Percentiles rank a stretch among this genome's conserved stretches.
These are phyloP conservation scores for Dendrobium nobile DNA, from an alignment of 106 monocot species.

Conservation along the genomic window DNA sequence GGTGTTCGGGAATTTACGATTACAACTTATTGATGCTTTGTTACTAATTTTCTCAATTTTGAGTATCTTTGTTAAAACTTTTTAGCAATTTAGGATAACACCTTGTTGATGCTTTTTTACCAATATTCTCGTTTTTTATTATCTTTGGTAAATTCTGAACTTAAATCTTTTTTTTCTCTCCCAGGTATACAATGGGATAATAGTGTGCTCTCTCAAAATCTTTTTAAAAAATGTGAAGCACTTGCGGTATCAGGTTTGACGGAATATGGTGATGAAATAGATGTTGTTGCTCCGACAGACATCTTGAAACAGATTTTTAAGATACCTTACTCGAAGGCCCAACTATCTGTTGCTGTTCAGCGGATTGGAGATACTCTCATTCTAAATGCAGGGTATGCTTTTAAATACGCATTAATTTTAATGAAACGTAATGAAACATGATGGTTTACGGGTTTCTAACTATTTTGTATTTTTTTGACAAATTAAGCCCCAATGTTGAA, in stretches of 20 bases:
- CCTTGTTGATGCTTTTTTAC: background rate
- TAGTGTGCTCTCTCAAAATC: constrained; percentile 46
- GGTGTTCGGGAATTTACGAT: background rate
- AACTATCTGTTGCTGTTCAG: constrained; percentile 87
- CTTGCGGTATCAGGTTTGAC: constrained; percentile 83
- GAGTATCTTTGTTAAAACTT: too few relatives aligned
- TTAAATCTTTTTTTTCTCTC: background rate
- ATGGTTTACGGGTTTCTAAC: constrained; percentile 3
- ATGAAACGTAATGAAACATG: background rate
- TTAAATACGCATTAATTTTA: background rate
- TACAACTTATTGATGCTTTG: background rate
- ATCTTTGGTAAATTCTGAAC: background rate
- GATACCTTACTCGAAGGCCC: constrained; percentile 92
- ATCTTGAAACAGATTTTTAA: constrained; percentile 97
- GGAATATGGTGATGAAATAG: constrained; percentile 94
- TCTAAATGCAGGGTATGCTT: constrained; percentile 79
- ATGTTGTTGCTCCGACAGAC: constrained; percentile 87
- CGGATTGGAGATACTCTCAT: constrained; percentile 94
- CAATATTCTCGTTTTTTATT: background rate
- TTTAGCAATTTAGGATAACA: background rate
- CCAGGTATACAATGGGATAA: constrained; percentile 56
- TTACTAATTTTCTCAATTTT: too few relatives aligned
- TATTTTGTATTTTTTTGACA: background rate
- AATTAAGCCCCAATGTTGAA: constrained; percentile 75
- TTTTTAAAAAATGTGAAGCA: constrained; percentile 77